These are phyloP conservation scores for Nevesoporus exiguus DNA, from an alignment of 768 basidiomycete genomes.

Conservation along the genomic window DNA sequence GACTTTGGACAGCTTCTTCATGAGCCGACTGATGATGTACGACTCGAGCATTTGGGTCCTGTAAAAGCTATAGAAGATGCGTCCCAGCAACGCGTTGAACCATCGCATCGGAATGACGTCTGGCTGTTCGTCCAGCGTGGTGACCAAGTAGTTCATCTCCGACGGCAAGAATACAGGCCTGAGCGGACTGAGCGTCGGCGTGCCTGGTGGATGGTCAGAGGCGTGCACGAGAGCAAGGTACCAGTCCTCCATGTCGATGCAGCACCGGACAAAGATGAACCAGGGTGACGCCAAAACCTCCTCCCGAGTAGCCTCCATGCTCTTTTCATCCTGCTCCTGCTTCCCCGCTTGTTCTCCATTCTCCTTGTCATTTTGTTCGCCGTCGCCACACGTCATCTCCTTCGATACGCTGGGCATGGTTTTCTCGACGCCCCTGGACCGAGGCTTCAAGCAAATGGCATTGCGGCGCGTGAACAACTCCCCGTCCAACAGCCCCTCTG, in stretches of 20 bases:
- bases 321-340: slow-evolving; percentile 39
- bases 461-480: slow-evolving; percentile 91
- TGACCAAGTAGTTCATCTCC: slow-evolving; percentile 82
- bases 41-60: slow-evolving; percentile 78
- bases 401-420: slow-evolving; percentile 48
- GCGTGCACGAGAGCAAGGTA: slow-evolving; percentile 80
- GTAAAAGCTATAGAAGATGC: slow-evolving; percentile 90
- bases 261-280: slow-evolving; percentile 91
- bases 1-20: slow-evolving; percentile 92
- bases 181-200: slow-evolving; percentile 58
- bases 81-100: slow-evolving; percentile 92
- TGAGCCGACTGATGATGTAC: slow-evolving; percentile 81
- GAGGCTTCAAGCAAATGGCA: slow-evolving; percentile 74
- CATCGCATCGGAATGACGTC: slow-evolving; percentile 97
- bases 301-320: slow-evolving; percentile 40
- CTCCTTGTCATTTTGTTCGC: slow-evolving; percentile 30
- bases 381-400: slow-evolving; percentile 43
- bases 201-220: slow-evolving; percentile 58
- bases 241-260: slow-evolving; percentile 97
- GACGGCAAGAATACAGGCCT: slow-evolving; percentile 62
- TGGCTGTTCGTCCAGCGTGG: slow-evolving; percentile 86
- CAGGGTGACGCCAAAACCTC: slow-evolving; percentile 66
- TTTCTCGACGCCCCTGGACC: slow-evolving; percentile 32
- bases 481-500: slow-evolving; percentile 73
- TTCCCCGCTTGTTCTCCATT: slow-evolving; percentile 8